A percentile compares a stretch with the other conserved stretches of the same genome.
Conservation (phyloP, 352 stramenopile species). For the Phytophthora foliorum region DNA sequence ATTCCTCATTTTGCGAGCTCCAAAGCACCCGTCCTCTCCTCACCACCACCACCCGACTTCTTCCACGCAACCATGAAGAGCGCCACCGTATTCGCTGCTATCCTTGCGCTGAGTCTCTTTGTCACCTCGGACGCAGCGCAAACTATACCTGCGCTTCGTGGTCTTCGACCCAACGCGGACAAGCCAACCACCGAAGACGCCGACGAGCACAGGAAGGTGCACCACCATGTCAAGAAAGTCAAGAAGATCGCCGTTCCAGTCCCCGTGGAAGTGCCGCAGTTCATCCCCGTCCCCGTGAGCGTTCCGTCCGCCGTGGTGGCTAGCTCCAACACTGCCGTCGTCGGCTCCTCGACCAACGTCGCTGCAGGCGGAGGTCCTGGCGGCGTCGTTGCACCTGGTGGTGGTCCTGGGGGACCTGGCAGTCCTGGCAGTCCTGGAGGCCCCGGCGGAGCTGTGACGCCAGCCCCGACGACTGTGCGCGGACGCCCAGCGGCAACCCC, state of each 20-base stretch:
- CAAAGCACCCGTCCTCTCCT: background rate
- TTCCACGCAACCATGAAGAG: conserved; percentile 21
- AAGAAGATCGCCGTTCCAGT: conserved; percentile 48
- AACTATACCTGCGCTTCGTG: conserved; percentile 10
- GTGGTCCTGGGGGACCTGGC: background rate
- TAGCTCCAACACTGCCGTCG: conserved; percentile 32
- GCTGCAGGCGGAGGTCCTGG: conserved; percentile 4
- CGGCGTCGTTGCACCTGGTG: background rate
- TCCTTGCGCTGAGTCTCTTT: conserved; percentile 28
- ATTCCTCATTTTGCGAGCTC: conserved; percentile 8
- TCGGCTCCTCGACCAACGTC: conserved; percentile 17
- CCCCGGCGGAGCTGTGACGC: conserved; percentile 11
- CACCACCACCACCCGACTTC: background rate
- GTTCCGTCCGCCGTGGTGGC: conserved; percentile 36
- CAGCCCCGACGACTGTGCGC: conserved; percentile 25
- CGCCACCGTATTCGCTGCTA: conserved; percentile 15
- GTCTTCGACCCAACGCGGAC: conserved; percentile 14
- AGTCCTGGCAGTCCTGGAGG: conserved; percentile 2
- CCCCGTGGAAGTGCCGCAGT: conserved; percentile 38
- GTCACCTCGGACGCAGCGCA: conserved; percentile 12
- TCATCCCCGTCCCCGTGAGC: conserved; percentile 34
- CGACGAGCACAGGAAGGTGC: conserved; percentile 22
- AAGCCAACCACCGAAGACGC: conserved; percentile 8
- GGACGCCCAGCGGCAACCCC: conserved; percentile 25
- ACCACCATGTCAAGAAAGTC: conserved; percentile 37